Base-by-base conservation (phyloP, 495 filamentous ascomycete genomes). In the Neurospora sp. region DNA sequence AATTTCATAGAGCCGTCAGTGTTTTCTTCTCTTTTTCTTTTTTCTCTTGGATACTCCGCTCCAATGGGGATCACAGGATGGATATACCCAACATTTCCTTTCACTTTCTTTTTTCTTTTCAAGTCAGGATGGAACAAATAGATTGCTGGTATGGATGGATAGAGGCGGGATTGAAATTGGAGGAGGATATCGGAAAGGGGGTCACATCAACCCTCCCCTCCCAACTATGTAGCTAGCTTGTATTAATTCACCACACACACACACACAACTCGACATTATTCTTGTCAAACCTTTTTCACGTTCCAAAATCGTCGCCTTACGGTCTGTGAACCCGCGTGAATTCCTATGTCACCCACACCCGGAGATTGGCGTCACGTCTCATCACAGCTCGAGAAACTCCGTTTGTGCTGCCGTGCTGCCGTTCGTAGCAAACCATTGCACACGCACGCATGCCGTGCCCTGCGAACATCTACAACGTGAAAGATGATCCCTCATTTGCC, bases 21-120 rank as follows among this genome's bases (percentile, higher is more conserved):
- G 54, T 35, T 42, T 72, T 75, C 31, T 73, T 75, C 31, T 71
- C 44, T 46, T 76, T 76, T 69, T 75, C 77, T 72, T 72, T 48
- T 71, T 75, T 59, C 37, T 69, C 40, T 73, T 66, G 14, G 31
- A 66, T 37, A 66, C 6, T 66, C 54, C 9, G 54, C 54, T 66
- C 54, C 54, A 66, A 35, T 72, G 79, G 76, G 71, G 76, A 74
- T 76, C 75, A 76, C 79, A 77, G 77, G 79, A 79, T 80, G 79
- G 79, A 81, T 81, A 81, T 81, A 81, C 79, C 79, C 79, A 70
- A 42, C 71, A 27, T 75, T 72, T 35, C 35, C 35, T 35, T 35
- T 74, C 70, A 73, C 66, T 70, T 75, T 74, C 73, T 39, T 72
- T 74, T 7, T 74, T 54, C 23, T 70, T 46, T 59, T 41, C 62